These are phyloP conservation scores for Thuidium tamariscinum DNA, from an alignment of 225 moss, liverwort and hornwort species.

Conservation along the genomic window DNA sequence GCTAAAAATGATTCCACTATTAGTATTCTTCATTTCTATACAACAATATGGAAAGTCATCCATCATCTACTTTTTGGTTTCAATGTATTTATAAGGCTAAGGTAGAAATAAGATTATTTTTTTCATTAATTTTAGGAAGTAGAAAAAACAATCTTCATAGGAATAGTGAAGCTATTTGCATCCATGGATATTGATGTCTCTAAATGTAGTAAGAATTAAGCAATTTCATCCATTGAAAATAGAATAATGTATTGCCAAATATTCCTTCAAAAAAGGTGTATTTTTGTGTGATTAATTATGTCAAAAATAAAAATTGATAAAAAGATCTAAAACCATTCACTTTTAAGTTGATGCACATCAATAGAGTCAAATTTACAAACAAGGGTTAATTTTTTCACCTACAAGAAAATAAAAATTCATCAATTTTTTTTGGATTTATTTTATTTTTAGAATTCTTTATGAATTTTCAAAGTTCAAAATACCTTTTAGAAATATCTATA, in stretches of 20 bases:
- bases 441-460: not conserved
- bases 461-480: not conserved
- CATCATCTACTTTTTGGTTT: too few species aligned
- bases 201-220: not conserved
- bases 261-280: fast-evolving
- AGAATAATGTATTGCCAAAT: not conserved
- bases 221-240: not conserved
- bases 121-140: too few species aligned
- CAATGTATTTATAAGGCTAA: too few species aligned
- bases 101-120: too few species aligned
- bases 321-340: not conserved
- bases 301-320: not conserved
- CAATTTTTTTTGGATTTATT: fast-evolving
- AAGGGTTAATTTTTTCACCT: not conserved
- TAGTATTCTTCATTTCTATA: too few species aligned
- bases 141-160: too few species aligned
- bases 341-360: not conserved
- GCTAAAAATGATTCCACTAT: too few species aligned
- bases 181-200: not conserved
- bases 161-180: too few species aligned
- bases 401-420: not conserved
- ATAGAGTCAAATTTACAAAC: not conserved
- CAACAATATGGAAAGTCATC: too few species aligned
- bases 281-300: fast-evolving
- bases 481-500: not conserved